Conservation (phyloP, 495 filamentous ascomycete genomes). For the Staphylotrichum longicolle region DNA sequence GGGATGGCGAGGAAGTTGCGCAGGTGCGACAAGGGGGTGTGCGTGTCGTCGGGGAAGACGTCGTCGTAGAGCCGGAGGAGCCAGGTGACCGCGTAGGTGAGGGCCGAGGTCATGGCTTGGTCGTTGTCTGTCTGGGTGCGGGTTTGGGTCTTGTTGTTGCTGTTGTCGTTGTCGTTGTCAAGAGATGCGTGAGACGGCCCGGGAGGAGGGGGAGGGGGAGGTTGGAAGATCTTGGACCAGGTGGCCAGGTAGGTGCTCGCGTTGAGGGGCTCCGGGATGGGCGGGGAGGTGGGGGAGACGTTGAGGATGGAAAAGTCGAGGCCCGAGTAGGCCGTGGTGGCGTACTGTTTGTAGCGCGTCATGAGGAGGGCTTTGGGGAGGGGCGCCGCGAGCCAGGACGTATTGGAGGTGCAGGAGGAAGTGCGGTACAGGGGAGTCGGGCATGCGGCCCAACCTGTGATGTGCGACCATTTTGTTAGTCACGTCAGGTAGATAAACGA, state of each 20-base stretch:
- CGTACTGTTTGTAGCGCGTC: slow-evolving; percentile 18
- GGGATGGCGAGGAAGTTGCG: slow-evolving; percentile 20
- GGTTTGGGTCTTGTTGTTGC: not conserved
- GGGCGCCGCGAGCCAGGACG: not conserved
- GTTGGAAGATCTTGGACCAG: not conserved
- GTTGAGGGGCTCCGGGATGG: slow-evolving; percentile 1
- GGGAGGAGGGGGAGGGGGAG: not conserved
- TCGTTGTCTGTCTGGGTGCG: not conserved
- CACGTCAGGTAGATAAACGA: not conserved
- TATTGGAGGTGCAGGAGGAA: not conserved
- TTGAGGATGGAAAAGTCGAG: slow-evolving; percentile 11
- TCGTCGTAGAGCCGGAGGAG: slow-evolving; percentile 15
- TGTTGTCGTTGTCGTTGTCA: no score
- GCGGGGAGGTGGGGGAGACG: slow-evolving; percentile 1
- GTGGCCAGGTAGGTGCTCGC: slow-evolving; percentile 2
- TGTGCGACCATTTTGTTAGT: not conserved
- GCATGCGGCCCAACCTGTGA: slow-evolving; percentile 11
- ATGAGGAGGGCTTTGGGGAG: slow-evolving; percentile 11
- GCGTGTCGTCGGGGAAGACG: slow-evolving; percentile 14
- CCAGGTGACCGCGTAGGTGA: slow-evolving; percentile 1
- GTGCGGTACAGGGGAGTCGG: slow-evolving; percentile 1
- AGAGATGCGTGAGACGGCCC: no score
- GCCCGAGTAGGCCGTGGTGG: slow-evolving; percentile 12
- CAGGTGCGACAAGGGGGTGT: slow-evolving; percentile 9
- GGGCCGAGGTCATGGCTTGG: not conserved